Evolutionary conservation across 163 green algal species (phyloP), one percentile per base, ranked within the genome.

Genomic region (Chloromonas sp.): DNA sequence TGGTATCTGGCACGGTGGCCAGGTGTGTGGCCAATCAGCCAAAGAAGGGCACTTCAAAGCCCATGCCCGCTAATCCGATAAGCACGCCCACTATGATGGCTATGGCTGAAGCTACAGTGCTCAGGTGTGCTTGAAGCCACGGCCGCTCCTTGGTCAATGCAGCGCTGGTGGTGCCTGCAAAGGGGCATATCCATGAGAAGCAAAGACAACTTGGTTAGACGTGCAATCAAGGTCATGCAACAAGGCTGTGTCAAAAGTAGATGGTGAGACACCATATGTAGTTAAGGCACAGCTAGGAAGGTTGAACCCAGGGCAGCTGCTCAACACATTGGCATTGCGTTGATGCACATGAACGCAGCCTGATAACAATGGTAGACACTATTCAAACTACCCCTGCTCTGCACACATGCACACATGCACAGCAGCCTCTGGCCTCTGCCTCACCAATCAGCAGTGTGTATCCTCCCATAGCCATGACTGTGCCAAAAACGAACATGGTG

Each of bases 401-500:
- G 60, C 60, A 71, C 60, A 79, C 60, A 62, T 3, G 1, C 15
- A 61, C 60, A 36, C 60, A 13, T 83, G 60, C 14, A 15, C 59
- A 15, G 58, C 14, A 61, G 80, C 74, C 60, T 82, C 3, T 70
- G 58, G 3, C 36, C 36, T 36, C 36, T 36, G 36, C 36, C 87
- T 83, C 61, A 94, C 94, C 94, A 61, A 98, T 98, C 5, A 95
- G 82, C 2, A 93, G 90, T 8, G 97, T 98, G 93, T 99, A 99
- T 60, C 90, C 94, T 2, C 95, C 97, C 97, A 99, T 99, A 2
- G 97, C 96, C 8, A 93, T 84, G 13, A 98, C 92, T 2, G 97
- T 99, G 57, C 97, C 97, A 59, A 98, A 81, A 8, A 99, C 94
- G 93, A 99, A 99, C 90, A 96, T 96, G 59, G 88, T 82, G 85